These are phyloP conservation scores for Colletotrichum endophyticum DNA, from an alignment of 2,329 filamentous ascomycete species.

Conservation along the genomic window DNA sequence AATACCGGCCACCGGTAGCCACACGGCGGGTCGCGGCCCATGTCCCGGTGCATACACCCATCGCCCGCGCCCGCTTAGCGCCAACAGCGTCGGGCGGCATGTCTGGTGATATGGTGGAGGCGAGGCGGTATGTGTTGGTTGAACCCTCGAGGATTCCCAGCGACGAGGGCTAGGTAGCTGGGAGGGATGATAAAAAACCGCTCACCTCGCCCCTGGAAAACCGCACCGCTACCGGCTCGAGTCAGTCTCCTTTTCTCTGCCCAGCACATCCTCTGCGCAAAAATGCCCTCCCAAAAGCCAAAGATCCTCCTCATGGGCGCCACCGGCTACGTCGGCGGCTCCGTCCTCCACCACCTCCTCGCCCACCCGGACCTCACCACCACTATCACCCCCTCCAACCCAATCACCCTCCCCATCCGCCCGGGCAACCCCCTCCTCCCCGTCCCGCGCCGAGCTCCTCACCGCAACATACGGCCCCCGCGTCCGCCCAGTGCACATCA, in stretches of 20 bases:
- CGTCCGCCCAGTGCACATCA: slow-evolving; percentile 3
- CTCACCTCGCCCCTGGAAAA: not conserved
- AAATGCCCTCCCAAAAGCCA: not conserved
- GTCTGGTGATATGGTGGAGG: not conserved
- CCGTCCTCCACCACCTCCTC: slow-evolving; percentile 21
- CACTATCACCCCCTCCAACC: not conserved
- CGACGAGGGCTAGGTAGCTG: not conserved
- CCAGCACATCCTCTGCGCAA: not conserved
- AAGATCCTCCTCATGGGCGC: slow-evolving; percentile 20
- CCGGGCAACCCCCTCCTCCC: not conserved
- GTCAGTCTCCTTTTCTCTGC: not conserved
- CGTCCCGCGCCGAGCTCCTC: not conserved
- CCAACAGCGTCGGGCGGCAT: not conserved
- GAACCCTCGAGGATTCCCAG: not conserved
- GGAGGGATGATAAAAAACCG: not conserved
- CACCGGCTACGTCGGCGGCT: slow-evolving; percentile 25
- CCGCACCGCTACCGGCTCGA: not conserved
- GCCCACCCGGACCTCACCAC: not conserved
- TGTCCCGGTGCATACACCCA: not conserved
- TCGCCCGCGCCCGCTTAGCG: not conserved
- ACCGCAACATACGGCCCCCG: slow-evolving; percentile 2
- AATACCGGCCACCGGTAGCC: not conserved
- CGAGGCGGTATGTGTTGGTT: not conserved
- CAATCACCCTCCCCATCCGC: not conserved
- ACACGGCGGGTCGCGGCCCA: not conserved